Base-by-base conservation (phyloP, 179 eudicot species). In the Beta lomatogona region DNA sequence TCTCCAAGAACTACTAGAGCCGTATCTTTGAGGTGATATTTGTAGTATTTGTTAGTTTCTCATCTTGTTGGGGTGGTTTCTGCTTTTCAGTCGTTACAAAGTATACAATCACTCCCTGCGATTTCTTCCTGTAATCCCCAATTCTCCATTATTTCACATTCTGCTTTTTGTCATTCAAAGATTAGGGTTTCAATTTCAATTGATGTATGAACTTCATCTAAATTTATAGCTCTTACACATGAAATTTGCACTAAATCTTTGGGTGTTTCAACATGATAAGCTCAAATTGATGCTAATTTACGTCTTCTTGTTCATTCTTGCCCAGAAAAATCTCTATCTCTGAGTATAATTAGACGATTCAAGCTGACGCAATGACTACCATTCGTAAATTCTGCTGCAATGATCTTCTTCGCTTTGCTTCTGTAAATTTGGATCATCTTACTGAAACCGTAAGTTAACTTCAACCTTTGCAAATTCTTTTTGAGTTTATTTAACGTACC, bases 351-450 rank as follows among this genome's bases (percentile, higher is more conserved):
- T 9, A 73, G 61, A 57, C 61, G 6, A 57, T 5, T 54, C 15
- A 3, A 54, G 58, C 58, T 36, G 41, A 36, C 41, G 63, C 50
- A 55, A 82, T 82, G 91, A 81, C 85, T 59, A 94, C 97, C n/a
- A 91, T 95, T 79, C 89, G 97, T 71, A 89, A 97, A 84, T 94
- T 95, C 50, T 90, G 97, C 85, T 94, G 99, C 91, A 89, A 95
- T 77, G 99, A 95, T 83, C 94, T 95, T 77, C 95, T 95, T 67
- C 94, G 94, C 12, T 95, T 95, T 81, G 86, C 98, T 58, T 85
- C 95, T 1, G 98, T 95, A 13, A 94, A 95, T 83, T 90, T 94
- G 31, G 99, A 95, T 77, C 98, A 94, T 79, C 98, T 95, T 48
- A 94, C 99, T 59, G 99, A 95, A 91, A 95, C 99, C 44, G 99